phyloP scores from a whole-genome alignment of 306 rosid species.

The Trifolium dubium region DNA sequence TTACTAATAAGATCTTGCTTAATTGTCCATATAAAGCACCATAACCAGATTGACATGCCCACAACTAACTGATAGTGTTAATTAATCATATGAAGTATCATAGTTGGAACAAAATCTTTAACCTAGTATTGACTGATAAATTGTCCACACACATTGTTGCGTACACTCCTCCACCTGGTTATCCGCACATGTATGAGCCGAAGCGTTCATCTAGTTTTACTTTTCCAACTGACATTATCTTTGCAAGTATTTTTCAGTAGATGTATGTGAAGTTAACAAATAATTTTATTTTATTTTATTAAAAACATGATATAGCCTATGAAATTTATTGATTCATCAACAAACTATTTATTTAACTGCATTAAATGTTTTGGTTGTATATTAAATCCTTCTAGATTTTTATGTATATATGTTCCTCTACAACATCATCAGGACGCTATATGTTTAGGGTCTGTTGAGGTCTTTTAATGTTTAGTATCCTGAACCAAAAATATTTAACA shows the following conservation, averaged over 20 bases:
- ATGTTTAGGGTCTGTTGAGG: constrained; percentile 1
- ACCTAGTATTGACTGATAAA: neutral
- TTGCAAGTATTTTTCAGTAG: neutral
- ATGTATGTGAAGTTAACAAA: neutral
- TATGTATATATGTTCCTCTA: constrained; percentile 13
- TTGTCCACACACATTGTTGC: neutral
- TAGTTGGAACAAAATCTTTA: neutral
- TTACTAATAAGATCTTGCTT: neutral
- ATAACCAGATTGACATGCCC: neutral
- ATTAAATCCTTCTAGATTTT: constrained; percentile 9
- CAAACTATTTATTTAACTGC: neutral
- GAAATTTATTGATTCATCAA: neutral
- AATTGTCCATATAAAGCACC: neutral
- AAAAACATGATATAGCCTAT: too few species aligned
- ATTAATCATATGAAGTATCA: neutral
- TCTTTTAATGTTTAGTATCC: neutral
- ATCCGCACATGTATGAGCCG: neutral
- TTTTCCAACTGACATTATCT: neutral
- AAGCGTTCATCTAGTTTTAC: constrained; percentile 10
- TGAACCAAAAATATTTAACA: neutral
- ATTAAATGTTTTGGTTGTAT: neutral
- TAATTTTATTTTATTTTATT: too few species aligned
- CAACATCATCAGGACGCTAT: neutral
- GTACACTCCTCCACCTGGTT: neutral
- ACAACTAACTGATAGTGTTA: neutral